These are phyloP conservation scores for Linaria vulgaris DNA, from an alignment of 257 asterid genomes.

Conservation along the genomic window DNA sequence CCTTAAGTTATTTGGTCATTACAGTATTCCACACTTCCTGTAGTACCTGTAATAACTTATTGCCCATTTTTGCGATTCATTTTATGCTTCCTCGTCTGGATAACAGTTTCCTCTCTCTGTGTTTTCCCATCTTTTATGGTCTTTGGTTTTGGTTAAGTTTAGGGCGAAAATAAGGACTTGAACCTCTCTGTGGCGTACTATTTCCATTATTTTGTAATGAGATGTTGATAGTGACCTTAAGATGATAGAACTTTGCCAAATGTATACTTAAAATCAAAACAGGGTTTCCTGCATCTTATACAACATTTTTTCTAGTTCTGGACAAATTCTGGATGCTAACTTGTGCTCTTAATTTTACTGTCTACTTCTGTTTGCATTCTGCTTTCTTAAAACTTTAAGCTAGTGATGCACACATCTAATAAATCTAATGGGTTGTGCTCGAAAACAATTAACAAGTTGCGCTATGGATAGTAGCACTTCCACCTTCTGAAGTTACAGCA, in stretches of 20 bases:
- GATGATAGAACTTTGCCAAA: background rate
- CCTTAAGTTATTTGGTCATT: background rate
- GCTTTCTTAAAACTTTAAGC: conserved; percentile 5
- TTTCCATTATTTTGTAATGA: conserved; percentile 11
- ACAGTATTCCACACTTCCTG: background rate
- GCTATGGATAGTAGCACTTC: background rate
- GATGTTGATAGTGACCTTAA: background rate
- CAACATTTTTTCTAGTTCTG: background rate
- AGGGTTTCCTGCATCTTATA: background rate
- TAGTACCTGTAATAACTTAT: background rate
- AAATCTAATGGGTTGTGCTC: background rate
- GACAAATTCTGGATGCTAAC: background rate
- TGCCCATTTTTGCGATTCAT: background rate
- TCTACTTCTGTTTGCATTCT: conserved; percentile 1
- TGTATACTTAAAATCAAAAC: too few species aligned
- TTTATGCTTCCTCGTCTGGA: background rate
- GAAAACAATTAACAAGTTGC: background rate
- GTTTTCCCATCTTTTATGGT: background rate
- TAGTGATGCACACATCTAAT: conserved; percentile 1
- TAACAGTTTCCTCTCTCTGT: background rate
- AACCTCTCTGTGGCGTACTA: background rate
- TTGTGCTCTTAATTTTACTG: background rate
- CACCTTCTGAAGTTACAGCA: conserved; percentile 2
- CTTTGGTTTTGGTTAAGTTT: background rate
- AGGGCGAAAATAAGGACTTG: background rate